Conservation (phyloP, 2,329 filamentous ascomycete species). For the Xylariaceae sp. region DNA sequence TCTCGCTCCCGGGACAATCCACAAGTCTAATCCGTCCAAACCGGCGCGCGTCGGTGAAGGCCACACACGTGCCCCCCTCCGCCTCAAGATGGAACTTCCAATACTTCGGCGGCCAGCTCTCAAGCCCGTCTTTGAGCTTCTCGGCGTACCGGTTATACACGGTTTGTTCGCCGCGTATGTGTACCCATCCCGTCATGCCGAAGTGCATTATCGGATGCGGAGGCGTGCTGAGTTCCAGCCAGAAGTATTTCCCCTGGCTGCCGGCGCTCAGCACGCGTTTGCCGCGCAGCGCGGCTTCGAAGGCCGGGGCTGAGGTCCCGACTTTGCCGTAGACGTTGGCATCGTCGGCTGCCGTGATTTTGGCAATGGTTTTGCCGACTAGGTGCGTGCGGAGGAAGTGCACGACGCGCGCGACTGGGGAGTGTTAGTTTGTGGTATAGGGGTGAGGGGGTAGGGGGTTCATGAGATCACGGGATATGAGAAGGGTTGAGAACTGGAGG, state of each 20-base stretch:
- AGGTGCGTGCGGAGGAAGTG: conserved; percentile 78
- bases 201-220: conserved; percentile 89
- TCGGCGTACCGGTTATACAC: conserved; percentile 81
- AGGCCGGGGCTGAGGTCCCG: conserved; percentile 69
- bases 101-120: conserved; percentile 81
- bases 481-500: no score
- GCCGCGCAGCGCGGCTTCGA: conserved; percentile 67
- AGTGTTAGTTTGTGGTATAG: conserved; percentile 8
- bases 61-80: conserved; percentile 40
- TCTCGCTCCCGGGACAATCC: conserved; percentile 69
- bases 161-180: conserved; percentile 73
- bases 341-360: conserved; percentile 70
- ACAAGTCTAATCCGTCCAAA: conserved; percentile 77
- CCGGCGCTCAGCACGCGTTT: conserved; percentile 66
- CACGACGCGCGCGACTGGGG: conserved; percentile 70
- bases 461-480: no score
- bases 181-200: conserved; percentile 80
- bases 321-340: conserved; percentile 85
- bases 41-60: conserved; percentile 79
- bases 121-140: conserved; percentile 52
- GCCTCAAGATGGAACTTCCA: conserved; percentile 80
- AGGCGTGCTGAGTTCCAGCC: conserved; percentile 66
- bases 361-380: conserved; percentile 73
- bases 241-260: conserved; percentile 97
- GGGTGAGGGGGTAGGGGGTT: not conserved